Conservation (phyloP, 148 eudicot genomes). For the Rhododendron simsii region DNA sequence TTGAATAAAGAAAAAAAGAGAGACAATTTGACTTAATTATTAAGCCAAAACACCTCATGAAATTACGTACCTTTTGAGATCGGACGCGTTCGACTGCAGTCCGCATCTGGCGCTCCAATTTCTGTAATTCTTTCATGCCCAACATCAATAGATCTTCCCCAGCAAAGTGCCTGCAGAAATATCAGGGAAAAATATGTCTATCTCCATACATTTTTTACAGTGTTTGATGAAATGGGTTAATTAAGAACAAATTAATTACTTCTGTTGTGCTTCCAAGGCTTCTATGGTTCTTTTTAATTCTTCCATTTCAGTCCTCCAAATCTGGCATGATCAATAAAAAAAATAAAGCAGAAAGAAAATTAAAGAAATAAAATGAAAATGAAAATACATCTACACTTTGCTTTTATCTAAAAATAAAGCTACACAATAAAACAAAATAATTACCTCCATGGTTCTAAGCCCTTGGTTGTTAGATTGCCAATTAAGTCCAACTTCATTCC, state of each 20-base stretch:
- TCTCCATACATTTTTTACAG: too few species aligned
- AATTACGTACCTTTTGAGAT: background rate
- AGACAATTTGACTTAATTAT: background rate
- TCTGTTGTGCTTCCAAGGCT: conserved; percentile 2
- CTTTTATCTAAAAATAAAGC: too few species aligned
- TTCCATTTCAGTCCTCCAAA: conserved; percentile 11
- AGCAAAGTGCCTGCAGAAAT: background rate
- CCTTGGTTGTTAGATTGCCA: conserved; percentile 21
- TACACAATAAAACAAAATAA: too few species aligned
- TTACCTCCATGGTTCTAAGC: conserved; percentile 28
- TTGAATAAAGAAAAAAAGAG: background rate
- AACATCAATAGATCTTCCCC: conserved; percentile 3
- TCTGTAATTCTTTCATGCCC: background rate
- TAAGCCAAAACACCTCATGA: background rate
- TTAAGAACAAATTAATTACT: background rate
- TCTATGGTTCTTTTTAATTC: conserved; percentile 5
- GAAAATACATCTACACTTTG: background rate
- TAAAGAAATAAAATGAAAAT: background rate
- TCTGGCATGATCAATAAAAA: background rate
- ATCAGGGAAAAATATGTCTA: background rate
- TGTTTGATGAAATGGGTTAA: background rate
- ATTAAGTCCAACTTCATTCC: conserved; percentile 22
- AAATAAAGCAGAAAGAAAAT: background rate
- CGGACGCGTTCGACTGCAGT: background rate
- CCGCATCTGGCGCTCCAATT: conserved; percentile 1